Base-by-base conservation (phyloP, 2,329 filamentous ascomycete species). In the Beauveria brongniartii region DNA sequence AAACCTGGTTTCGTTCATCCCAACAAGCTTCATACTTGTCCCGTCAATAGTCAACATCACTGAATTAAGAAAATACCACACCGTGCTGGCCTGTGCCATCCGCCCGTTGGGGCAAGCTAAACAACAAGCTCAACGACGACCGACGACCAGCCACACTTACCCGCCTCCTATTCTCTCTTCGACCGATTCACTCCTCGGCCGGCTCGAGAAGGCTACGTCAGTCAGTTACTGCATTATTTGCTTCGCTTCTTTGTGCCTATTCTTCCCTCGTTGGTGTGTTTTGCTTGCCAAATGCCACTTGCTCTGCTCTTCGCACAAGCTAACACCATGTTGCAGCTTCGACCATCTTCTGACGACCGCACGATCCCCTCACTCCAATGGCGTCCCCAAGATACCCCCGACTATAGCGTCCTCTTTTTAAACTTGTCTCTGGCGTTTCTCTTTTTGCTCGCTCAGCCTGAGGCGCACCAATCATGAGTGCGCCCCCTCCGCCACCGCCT, bases 401-500 rank as follows among this genome's bases (percentile, higher is more conserved):
- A 58, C 72, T 63, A 62, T 59, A 63, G 64, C 61, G 44, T 50
- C 50, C 43, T 55, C 12, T 61, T 55, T 48, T 26, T 50, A 12
- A 54, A 47, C 22, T 59, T 26, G 22, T 59, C 40, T 40, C 48
- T 54, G 48, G 48, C 57, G 40, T 47, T 55, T 46, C 58, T 61
- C 22, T n/a, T 34, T 46, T 41, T 24, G 37, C 37, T 46, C 20
- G 22, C 41, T 47, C 41, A 26, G 30, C 50, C 26, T 53, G 47
- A 44, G 46, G 47, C 41, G 41, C 63, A 64, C 64, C 55, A 64
- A 68, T 61, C 59, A 82, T 81, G 77, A 81, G 75, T 73, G 77
- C 74, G 64, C 88, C 88, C 64, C 92, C 92, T 65, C 91, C 91
- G 66, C 90, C 90, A 66, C 92, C 92, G 71, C 91, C 91, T 65